Base-by-base conservation (phyloP, 768 basidiomycete species). In the Rhizopogon salebrosus region DNA sequence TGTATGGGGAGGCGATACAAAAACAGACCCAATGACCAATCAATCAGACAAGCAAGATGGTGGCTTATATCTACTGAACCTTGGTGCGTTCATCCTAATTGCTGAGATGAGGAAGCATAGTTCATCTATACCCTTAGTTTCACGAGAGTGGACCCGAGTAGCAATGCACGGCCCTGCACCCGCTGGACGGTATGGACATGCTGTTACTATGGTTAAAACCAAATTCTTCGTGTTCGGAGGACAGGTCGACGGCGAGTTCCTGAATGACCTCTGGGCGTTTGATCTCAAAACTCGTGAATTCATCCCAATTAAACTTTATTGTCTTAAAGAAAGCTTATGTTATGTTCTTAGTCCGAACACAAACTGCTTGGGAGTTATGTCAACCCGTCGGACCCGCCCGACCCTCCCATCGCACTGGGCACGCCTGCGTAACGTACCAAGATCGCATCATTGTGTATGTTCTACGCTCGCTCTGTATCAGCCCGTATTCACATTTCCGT, bases 1-100 rank as follows among this genome's bases (percentile, higher is more conserved):
- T 54, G 87, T 98, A 3, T 99, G 97, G 97, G 97, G 97, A 29
- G 97, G 95, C 23, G 97, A 99, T 66, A 98, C 95, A 3, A 95
- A 92, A 71, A 82, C 85, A 13, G 85, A 87, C 60, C 73, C 75
- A 22, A 80, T 75, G 67, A 72, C 78, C 29, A 80, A 76, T 59
- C 75, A 75, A 7, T 72, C 75, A 9, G 92, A 93, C 55, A 84
- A 80, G 59, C 90, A 94, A 70, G 97, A 98, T 65, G 92, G 97
- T 67, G 88, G 84, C 0, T 74, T 98, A 40, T 98, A 98, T 76
- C 77, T 99, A 9, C 76, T 99, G 42, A 98, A 98, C 68, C 80
- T 98, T 35, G 85, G 95, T 95, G 65, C 60, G 89, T 76, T 35
- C 35, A 24, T 56, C n/a, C 11, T 14, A 51, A 4, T 43, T 18